Conservation (phyloP, 306 rosid species). For the Quercus bicolor region DNA sequence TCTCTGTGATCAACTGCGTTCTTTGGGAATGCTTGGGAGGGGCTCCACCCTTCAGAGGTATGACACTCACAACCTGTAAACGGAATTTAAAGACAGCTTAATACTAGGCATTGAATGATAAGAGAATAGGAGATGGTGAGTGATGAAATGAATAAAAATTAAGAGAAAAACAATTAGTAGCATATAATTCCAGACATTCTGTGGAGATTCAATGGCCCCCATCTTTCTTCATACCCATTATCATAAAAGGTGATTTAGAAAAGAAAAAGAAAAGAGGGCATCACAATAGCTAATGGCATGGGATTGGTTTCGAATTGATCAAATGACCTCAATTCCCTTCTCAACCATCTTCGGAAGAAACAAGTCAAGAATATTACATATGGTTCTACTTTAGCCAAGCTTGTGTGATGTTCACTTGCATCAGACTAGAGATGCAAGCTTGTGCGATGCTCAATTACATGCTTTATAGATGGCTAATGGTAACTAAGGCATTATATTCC, state of each 20-base stretch:
- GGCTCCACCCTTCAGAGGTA: constrained; percentile 72
- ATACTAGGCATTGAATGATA: background rate
- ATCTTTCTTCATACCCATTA: too few relatives aligned
- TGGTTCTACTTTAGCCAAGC: background rate
- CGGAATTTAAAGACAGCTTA: background rate
- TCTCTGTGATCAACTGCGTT: constrained; percentile 82
- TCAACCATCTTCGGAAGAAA: background rate
- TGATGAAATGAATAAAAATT: background rate
- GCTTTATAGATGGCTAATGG: too few relatives aligned
- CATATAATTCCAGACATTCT: too few relatives aligned
- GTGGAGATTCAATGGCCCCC: too few relatives aligned
- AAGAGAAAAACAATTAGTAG: too few relatives aligned
- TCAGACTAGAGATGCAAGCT: too few relatives aligned
- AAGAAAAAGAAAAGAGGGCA: background rate
- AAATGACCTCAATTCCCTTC: background rate
- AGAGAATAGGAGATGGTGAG: background rate
- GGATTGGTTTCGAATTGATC: too few relatives aligned
- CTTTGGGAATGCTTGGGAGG: constrained; percentile 83
- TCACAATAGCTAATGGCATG: too few relatives aligned
- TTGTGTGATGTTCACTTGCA: too few relatives aligned
- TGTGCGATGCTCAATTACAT: too few relatives aligned
- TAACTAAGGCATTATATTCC: too few relatives aligned
- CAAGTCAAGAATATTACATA: background rate
- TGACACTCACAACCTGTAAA: constrained; percentile 54
- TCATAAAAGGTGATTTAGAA: too few relatives aligned